Evolutionary conservation across 2,329 filamentous ascomycete genomes (phyloP).

Genomic region (Colletotrichum plurivorum): DNA sequence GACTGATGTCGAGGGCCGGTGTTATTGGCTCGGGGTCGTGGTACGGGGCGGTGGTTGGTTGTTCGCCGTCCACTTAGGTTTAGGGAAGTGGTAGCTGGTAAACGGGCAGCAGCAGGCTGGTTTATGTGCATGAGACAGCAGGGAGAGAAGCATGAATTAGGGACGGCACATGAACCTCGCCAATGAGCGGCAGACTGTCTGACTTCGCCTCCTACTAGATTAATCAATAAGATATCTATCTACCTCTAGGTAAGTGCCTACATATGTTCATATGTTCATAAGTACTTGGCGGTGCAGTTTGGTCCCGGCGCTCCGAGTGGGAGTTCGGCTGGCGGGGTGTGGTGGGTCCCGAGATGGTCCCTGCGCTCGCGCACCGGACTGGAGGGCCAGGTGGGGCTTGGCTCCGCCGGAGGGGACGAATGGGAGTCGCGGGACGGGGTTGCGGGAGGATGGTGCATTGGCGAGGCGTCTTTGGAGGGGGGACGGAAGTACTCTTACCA

Average conservation of each 20-base stretch:
- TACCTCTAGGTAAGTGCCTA: too few relatives aligned
- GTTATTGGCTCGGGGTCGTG: background rate
- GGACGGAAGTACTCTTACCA: too few relatives aligned
- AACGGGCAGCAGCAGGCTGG: background rate
- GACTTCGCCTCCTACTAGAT: background rate
- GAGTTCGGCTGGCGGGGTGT: slow-evolving; percentile 12
- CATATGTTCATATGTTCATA: too few relatives aligned
- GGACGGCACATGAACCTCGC: background rate
- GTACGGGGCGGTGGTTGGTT: background rate
- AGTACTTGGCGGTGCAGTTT: too few relatives aligned
- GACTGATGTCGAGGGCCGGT: background rate
- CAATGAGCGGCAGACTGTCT: background rate
- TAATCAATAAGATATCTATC: too few relatives aligned
- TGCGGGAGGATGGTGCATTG: background rate
- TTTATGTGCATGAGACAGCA: background rate
- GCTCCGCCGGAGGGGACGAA: slow-evolving; percentile 8
- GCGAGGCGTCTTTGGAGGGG: background rate
- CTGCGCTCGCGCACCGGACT: slow-evolving; percentile 5
- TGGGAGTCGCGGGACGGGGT: slow-evolving; percentile 12
- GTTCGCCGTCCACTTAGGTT: background rate
- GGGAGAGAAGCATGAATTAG: background rate
- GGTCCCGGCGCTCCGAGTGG: background rate
- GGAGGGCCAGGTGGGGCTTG: slow-evolving; percentile 5
- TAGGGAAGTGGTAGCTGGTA: background rate
- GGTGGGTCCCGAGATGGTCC: slow-evolving; percentile 15